phyloP scores from a whole-genome alignment of 1,139 yeast species.

The Lodderomyces parapsilosis region DNA sequence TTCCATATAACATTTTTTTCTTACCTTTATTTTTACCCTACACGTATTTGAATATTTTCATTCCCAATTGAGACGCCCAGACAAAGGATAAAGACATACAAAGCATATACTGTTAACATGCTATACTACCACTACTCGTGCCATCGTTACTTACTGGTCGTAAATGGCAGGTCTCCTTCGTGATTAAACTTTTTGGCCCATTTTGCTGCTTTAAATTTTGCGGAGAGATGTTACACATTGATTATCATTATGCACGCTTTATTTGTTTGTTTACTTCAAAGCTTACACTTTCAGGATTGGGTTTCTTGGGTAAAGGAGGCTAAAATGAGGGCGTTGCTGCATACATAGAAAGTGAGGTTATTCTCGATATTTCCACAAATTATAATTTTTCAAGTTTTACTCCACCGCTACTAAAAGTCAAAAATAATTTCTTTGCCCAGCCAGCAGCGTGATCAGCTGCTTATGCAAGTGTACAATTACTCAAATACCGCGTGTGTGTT shows the following conservation, averaged over 20 bases:
- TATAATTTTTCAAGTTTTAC: background rate
- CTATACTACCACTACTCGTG: background rate
- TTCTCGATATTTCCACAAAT: background rate
- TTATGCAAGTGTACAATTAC: no score
- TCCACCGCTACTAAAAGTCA: no score
- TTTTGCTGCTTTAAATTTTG: no score
- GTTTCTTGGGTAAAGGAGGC: no score
- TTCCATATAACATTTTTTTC: no score
- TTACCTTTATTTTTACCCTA: background rate
- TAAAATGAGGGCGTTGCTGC: no score
- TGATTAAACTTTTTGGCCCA: background rate
- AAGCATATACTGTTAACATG: background rate
- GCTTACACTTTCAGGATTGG: no score
- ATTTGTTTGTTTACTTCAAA: no score
- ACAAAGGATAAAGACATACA: background rate
- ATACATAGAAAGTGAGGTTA: no score
- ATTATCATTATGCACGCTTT: no score
- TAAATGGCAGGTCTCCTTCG: background rate
- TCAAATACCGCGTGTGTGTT: background rate
- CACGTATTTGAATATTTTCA: background rate
- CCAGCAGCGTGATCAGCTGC: background rate
- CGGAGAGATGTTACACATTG: no score
- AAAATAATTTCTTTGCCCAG: background rate
- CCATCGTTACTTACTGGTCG: background rate
- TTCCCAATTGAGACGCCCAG: background rate